Percentiles rank a stretch among this genome's conserved stretches.
phyloP scores from a whole-genome alignment of 352 stramenopile genomes.

The Globisporangium emineosum region DNA sequence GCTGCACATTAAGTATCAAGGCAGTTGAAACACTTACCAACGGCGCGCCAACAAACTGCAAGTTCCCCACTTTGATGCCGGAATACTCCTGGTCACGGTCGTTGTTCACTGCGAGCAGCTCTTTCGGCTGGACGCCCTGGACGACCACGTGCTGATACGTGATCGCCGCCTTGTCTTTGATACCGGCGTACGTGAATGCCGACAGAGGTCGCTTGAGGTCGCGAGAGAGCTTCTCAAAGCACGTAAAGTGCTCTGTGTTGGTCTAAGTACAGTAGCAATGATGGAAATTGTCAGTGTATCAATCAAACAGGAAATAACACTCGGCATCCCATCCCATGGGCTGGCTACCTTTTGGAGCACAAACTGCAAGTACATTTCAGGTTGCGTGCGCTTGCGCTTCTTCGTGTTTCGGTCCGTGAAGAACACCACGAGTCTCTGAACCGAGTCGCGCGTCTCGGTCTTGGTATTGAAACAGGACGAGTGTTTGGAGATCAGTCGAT shows the following conservation, averaged over 20 bases:
- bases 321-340: background rate
- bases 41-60: constrained; percentile 47
- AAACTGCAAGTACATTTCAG: constrained; percentile 53
- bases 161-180: constrained; percentile 74
- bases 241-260: constrained; percentile 72
- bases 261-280: constrained; percentile 23
- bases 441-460: constrained; percentile 42
- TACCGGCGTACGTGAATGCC: constrained; percentile 62
- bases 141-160: constrained; percentile 68
- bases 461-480: constrained; percentile 63
- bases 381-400: constrained; percentile 67
- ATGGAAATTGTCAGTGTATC: background rate
- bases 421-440: constrained; percentile 49
- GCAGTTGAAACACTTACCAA: constrained; percentile 27
- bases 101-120: constrained; percentile 39
- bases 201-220: constrained; percentile 41
- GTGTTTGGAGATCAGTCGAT: constrained; percentile 59
- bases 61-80: constrained; percentile 39
- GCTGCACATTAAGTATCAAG: background rate
- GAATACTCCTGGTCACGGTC: constrained; percentile 8
- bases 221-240: constrained; percentile 54
- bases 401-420: constrained; percentile 63
- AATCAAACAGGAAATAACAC: background rate
- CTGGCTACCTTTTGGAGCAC: constrained; percentile 59
- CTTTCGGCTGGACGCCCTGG: constrained; percentile 37